These are phyloP conservation scores for Aristolochia contorta DNA, from an alignment of 164 flowering plant species.

Conservation along the genomic window DNA sequence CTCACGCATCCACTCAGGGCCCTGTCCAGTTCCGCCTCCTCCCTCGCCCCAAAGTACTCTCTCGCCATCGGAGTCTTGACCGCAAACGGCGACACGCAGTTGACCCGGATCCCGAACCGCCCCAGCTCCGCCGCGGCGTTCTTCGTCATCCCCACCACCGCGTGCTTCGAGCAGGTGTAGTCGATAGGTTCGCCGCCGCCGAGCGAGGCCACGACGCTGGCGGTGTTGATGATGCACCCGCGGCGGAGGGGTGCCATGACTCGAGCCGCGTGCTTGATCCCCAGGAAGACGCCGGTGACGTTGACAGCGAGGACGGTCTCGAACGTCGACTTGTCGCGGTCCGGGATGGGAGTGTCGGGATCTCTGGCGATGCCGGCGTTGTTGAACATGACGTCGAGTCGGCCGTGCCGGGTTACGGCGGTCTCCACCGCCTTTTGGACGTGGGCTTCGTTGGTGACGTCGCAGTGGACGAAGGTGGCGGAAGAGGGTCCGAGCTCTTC, in stretches of 20 bases:
- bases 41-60: neutral
- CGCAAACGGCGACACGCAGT: conserved; percentile 82
- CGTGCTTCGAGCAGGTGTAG: conserved; percentile 73
- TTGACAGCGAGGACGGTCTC: conserved; percentile 60
- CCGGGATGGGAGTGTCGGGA: conserved; percentile 44
- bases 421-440: conserved; percentile 43
- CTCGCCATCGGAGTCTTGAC: conserved; percentile 17
- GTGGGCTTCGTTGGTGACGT: conserved; percentile 53
- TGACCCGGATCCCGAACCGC: conserved; percentile 65
- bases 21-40: neutral
- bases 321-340: conserved; percentile 35
- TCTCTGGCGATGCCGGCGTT: conserved; percentile 50
- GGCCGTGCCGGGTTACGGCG: conserved; percentile 54
- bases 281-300: conserved; percentile 67
- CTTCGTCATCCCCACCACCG: conserved; percentile 18
- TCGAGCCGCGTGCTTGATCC: conserved; percentile 86
- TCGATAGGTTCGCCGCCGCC: conserved; percentile 69
- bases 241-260: conserved; percentile 62
- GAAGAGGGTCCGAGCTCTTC: conserved; percentile 24
- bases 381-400: conserved; percentile 73
- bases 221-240: conserved; percentile 49
- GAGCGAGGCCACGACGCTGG: conserved; percentile 40
- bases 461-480: conserved; percentile 59
- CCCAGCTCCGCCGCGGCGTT: conserved; percentile 84
- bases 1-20: neutral